phyloP scores from a whole-genome alignment of 2,329 filamentous ascomycete species.

The Aspergillus sojae region DNA sequence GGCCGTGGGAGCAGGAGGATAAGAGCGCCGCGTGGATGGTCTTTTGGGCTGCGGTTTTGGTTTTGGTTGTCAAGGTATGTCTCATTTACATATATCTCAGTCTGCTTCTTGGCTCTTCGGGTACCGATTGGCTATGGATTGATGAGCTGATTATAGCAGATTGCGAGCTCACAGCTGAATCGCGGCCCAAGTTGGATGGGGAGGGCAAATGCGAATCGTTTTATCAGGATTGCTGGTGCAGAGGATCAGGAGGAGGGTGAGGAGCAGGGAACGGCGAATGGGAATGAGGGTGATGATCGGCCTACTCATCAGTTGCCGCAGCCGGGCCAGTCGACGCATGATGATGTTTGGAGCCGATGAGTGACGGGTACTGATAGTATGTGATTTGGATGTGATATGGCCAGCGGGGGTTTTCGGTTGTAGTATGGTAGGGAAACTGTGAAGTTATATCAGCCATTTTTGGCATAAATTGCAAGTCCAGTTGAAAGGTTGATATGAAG shows the following conservation, averaged over 20 bases:
- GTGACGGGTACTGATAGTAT: not conserved
- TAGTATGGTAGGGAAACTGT: not conserved
- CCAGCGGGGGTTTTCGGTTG: not conserved
- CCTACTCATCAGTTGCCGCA: constrained; percentile 4
- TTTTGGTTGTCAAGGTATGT: constrained; percentile 26
- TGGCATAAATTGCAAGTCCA: not conserved
- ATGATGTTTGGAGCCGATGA: not conserved
- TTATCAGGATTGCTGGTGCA: not conserved
- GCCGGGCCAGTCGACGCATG: not conserved
- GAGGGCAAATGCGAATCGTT: not conserved
- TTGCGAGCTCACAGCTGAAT: not conserved
- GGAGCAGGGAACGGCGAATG: not conserved
- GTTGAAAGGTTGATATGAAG: not conserved
- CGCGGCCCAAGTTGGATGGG: not conserved
- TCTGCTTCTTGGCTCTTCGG: constrained; percentile 4
- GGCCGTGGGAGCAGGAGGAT: constrained; percentile 33
- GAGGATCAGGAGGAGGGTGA: not conserved
- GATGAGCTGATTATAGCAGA: not conserved
- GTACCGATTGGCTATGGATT: no score
- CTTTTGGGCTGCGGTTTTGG: constrained; percentile 28
- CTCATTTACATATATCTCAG: fast-evolving
- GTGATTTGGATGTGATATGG: not conserved
- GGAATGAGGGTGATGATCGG: not conserved
- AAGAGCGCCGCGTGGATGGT: constrained; percentile 31
- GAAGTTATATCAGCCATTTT: not conserved